Evolutionary conservation across 768 basidiomycete genomes (phyloP), one percentile per base, ranked within the genome.

Genomic region (Astraeus odoratus): DNA sequence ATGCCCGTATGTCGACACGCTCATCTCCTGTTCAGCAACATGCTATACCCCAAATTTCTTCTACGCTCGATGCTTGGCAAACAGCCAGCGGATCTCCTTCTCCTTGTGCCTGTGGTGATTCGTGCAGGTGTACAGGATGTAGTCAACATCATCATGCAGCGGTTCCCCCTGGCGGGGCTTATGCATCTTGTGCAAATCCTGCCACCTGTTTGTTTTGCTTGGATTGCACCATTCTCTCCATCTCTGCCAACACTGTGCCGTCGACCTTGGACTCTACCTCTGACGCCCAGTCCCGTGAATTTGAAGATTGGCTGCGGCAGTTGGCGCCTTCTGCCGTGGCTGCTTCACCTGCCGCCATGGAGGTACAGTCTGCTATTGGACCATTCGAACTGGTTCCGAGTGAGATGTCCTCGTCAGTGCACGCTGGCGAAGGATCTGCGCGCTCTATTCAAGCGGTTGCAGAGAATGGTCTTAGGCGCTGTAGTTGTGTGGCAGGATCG

Each of bases 291-390:
- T 62, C 67, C 29, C 67, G 68, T 23, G 67, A 71, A 46, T 74
- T 82, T 34, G 81, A 81, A 55, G 80, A 83, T 46, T 83, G 81
- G 81, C 67, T 82, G 44, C 72, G 73, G 43, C 75, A 79, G 52
- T 65, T 80, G 19, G 58, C 62, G 7, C 55, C 61, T 30, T 22
- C 51, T 23, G 10, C 48, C 1, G 35, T 35, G 20, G 30, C 47
- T 19, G 52, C 39, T 5, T 47, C 48, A 38, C 22, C 47, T 26
- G 52, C 55, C 42, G 59, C 59, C 42, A 51, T 54, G 36, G n/a
- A n/a, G n/a, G n/a, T n/a, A n/a, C 33, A 56, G 1, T 5, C 58
- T 23, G 25, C 44, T 31, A 52, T 68, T 69, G 42, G 56, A 54
- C 53, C 58, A n/a, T 67, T 48, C 55, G 67, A 50, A 12, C 50